Base-by-base conservation (phyloP, 2,329 filamentous ascomycete species). In the Zopfia rhizophila region DNA sequence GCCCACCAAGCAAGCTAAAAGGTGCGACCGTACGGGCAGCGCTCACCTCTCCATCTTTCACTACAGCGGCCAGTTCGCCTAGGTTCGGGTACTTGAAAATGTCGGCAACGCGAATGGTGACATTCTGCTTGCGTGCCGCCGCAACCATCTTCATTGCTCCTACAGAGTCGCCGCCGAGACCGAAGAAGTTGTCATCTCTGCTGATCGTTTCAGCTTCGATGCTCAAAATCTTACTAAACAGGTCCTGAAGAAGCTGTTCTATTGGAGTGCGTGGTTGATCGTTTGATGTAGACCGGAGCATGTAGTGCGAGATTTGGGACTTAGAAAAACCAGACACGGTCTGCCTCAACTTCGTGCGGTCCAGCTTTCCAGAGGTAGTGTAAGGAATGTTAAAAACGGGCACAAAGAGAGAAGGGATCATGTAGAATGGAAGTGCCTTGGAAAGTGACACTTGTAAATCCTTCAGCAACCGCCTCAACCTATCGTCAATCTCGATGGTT, bases 31-130 rank as follows among this genome's bases (percentile, higher is more conserved):
- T 32, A 24, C 35, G 16, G 17, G 53, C 2, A 13, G 43, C n/a
- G 44, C 51, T 11, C 40, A 27, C 4, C 25, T n/a, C 17, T 31
- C 63, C 60, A 41, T 74, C 77, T 40, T 70, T 75, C 64, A 83
- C 53, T 1, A 74, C 68, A 29, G 70, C 74, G 1, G 82, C 80
- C 66, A 84, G 80, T 45, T 83, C 81, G 45, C 65, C 45, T 6
- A 78, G 66, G 27, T 68, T 55, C 74, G 73, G 51, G 28, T 55
- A 43, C 10, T 51, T 48, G 45, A 77, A 76, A 7, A 73, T 66
- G 23, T 70, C 66, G 3, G 64, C 63, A 4, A 77, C 73, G 2
- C 63, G 64, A 3, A 76, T 48, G 12, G 41, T 35, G 7, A 67
- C 45, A 5, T 61, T 63, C 18, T 58, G 44, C 3, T 51, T 43